Evolutionary conservation across 2,329 filamentous ascomycete genomes (phyloP).

Genomic region (Exserohilum turcica): DNA sequence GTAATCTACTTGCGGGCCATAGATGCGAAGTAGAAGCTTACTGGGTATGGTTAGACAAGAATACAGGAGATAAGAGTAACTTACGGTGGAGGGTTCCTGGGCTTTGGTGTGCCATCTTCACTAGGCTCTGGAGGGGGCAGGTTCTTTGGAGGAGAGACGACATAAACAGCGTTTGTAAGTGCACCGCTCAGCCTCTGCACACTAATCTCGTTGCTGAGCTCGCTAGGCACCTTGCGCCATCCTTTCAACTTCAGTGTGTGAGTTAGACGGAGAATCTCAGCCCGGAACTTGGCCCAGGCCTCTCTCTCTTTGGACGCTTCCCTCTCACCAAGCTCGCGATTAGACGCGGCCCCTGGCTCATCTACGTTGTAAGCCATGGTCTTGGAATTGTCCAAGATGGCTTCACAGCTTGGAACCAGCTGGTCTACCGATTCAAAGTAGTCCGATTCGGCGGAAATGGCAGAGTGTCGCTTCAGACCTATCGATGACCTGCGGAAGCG

Average conservation of each 20-base stretch:
- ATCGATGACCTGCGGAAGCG: constrained; percentile 38
- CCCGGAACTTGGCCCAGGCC: constrained; percentile 86
- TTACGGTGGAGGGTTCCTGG: constrained; percentile 60
- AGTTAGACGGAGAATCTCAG: constrained; percentile 84
- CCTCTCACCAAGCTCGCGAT: constrained; percentile 51
- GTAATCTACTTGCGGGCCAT: constrained; percentile 93
- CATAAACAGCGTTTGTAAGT: constrained; percentile 94
- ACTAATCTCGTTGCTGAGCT: constrained; percentile 68
- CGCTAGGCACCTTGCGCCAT: constrained; percentile 82
- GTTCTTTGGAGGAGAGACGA: constrained; percentile 79
- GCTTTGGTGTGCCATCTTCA: constrained; percentile 42
- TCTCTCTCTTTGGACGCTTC: constrained; percentile 69
- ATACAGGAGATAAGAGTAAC: constrained; percentile 29
- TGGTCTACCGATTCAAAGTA: constrained; percentile 76
- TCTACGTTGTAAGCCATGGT: constrained; percentile 77
- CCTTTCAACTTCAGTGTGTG: constrained; percentile 90
- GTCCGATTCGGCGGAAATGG: constrained; percentile 81
- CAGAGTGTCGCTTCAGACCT: constrained; percentile 51
- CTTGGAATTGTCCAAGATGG: constrained; percentile 84
- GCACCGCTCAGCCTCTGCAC: constrained; percentile 85
- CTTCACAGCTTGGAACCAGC: constrained; percentile 84
- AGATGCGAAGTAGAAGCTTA: constrained; percentile 87
- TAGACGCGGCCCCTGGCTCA: constrained; percentile 53
- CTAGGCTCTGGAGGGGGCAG: constrained; percentile 52
- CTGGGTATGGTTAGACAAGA: constrained; percentile 42